Percentiles rank a stretch among this genome's conserved stretches.
phyloP scores from a whole-genome alignment of 129 eudicot genomes.

The Pulicaria dysenterica region DNA sequence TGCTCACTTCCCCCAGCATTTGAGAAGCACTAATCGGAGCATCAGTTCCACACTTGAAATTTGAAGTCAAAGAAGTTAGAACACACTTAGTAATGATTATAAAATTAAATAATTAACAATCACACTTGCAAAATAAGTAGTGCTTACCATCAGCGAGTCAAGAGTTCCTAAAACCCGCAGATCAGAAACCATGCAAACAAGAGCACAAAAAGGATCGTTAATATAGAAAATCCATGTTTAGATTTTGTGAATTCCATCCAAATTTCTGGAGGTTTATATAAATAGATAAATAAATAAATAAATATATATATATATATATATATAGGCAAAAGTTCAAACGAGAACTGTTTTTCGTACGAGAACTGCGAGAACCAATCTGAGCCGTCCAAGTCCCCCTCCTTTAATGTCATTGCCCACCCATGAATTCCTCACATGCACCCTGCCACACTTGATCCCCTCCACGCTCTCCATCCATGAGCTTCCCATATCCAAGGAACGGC shows the following conservation, averaged over 20 bases:
- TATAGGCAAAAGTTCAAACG: too few species aligned
- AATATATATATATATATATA: too few species aligned
- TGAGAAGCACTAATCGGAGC: conserved; percentile 93
- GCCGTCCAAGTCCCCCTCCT: too few species aligned
- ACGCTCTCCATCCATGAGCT: too few species aligned
- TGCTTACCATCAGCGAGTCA: conserved; percentile 91
- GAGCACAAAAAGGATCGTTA: conserved; percentile 25
- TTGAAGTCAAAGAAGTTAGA: conserved; percentile 35
- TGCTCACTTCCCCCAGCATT: conserved; percentile 99
- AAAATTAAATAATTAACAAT: not conserved
- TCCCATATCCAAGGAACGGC: too few species aligned
- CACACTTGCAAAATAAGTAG: not conserved
- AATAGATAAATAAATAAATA: too few species aligned
- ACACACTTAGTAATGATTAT: conserved; percentile 1
- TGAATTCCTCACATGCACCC: too few species aligned
- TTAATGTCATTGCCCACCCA: too few species aligned
- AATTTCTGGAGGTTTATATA: not conserved
- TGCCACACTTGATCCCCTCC: too few species aligned
- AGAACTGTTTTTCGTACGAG: too few species aligned
- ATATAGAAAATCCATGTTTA: conserved; percentile 19
- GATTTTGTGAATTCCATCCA: conserved; percentile 3
- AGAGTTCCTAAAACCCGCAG: conserved; percentile 75
- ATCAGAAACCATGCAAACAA: conserved; percentile 38
- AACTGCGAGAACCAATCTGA: too few species aligned
- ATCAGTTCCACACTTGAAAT: conserved; percentile 83